These are phyloP conservation scores for Brassica cretica DNA, from an alignment of 345 rosid genomes.

Conservation along the genomic window DNA sequence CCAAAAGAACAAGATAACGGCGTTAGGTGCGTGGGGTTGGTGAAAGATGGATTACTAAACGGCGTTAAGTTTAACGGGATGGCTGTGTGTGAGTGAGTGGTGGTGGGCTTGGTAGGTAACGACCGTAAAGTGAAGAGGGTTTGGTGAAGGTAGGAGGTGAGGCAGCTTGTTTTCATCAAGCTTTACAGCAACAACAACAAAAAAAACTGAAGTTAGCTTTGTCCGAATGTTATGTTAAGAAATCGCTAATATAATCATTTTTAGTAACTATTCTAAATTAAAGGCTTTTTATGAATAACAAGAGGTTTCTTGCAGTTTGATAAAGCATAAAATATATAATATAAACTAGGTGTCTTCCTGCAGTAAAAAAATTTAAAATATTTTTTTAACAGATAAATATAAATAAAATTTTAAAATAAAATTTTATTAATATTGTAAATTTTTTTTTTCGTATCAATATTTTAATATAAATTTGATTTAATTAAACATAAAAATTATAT, in stretches of 20 bases:
- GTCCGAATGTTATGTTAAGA: neutral
- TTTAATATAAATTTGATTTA: no score
- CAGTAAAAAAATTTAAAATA: no score
- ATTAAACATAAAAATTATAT: no score
- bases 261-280: no score
- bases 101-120: slow-evolving; percentile 32
- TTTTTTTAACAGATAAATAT: no score
- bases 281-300: neutral
- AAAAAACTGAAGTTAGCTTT: neutral
- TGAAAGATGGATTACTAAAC: slow-evolving; percentile 12
- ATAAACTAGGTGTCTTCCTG: neutral
- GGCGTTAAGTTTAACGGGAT: slow-evolving; percentile 26
- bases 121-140: slow-evolving; percentile 21
- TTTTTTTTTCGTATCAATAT: no score
- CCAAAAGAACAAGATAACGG: slow-evolving; percentile 6
- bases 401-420: no score
- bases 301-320: neutral
- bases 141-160: slow-evolving; percentile 35
- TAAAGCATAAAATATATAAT: neutral
- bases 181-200: neutral
- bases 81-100: slow-evolving; percentile 17
- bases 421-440: no score
- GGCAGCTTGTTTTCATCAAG: neutral
- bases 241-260: neutral
- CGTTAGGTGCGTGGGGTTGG: slow-evolving; percentile 36